Evolutionary conservation across 2,329 filamentous ascomycete species (phyloP).

Genomic region (Lecanicillium sp.): DNA sequence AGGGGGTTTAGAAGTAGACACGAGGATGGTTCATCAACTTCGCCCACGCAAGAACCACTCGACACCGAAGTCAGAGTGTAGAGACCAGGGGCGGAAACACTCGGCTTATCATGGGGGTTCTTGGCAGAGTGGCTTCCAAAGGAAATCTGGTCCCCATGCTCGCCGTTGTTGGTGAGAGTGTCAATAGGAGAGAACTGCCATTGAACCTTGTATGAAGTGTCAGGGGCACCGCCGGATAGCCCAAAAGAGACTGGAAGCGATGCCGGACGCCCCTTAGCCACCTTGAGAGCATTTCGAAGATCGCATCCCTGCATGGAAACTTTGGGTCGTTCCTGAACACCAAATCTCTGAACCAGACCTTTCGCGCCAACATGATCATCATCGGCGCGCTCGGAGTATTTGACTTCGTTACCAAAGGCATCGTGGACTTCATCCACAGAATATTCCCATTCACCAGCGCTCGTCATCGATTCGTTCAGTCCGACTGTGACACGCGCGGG

Average conservation of each 20-base stretch:
- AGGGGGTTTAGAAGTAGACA: constrained; percentile 88
- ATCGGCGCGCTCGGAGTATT: constrained; percentile 61
- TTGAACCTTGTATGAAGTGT: constrained; percentile 64
- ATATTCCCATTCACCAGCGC: constrained; percentile 79
- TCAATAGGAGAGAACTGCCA: constrained; percentile 79
- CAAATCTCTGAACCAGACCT: constrained; percentile 68
- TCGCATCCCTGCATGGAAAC: constrained; percentile 70
- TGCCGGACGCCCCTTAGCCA: constrained; percentile 65
- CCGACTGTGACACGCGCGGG: constrained; percentile 70
- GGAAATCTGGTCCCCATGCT: constrained; percentile 56
- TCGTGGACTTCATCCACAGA: constrained; percentile 88
- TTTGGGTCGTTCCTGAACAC: constrained; percentile 79
- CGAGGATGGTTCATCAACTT: constrained; percentile 89
- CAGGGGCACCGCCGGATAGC: constrained; percentile 50
- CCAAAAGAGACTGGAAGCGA: constrained; percentile 67
- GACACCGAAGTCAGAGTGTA: constrained; percentile 79
- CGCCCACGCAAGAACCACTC: constrained; percentile 76
- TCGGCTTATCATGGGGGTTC: constrained; percentile 55
- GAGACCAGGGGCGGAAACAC: constrained; percentile 70
- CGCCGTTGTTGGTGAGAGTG: constrained; percentile 61
- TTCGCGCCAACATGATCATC: constrained; percentile 62
- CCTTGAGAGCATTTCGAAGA: constrained; percentile 71
- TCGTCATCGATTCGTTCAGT: constrained; percentile 81
- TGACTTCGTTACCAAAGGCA: constrained; percentile 78
- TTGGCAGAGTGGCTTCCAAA: constrained; percentile 55